Conservation (phyloP, 345 rosid species). For the Populus alba region DNA sequence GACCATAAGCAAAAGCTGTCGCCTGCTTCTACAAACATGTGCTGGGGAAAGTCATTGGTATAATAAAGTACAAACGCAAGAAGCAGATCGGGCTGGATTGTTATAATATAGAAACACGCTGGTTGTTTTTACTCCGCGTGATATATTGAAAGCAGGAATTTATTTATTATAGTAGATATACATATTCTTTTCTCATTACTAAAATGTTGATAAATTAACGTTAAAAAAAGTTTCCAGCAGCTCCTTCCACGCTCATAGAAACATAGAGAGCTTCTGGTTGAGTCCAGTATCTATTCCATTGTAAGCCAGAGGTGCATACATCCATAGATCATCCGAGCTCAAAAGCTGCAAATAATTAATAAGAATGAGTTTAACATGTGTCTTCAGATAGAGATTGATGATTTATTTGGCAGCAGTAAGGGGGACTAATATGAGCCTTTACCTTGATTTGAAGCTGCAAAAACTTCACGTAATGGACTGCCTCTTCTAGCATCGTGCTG, state of each 20-base stretch:
- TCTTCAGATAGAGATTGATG: background rate
- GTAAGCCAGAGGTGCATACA: slow-evolving; percentile 92
- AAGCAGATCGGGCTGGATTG: background rate
- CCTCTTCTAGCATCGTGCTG: slow-evolving; percentile 97
- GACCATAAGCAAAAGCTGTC: background rate
- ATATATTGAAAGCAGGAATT: background rate
- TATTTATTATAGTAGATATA: background rate
- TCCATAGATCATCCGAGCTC: slow-evolving; percentile 97
- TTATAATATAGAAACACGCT: background rate
- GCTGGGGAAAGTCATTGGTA: background rate
- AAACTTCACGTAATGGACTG: slow-evolving; percentile 83
- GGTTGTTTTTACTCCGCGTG: background rate
- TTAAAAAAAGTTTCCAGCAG: background rate
- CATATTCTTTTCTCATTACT: background rate
- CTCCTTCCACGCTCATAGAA: slow-evolving; percentile 20
- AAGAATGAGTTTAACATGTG: background rate
- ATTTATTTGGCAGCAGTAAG: too few species aligned
- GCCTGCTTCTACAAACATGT: background rate
- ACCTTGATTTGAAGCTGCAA: slow-evolving; percentile 92
- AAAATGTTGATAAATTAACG: background rate
- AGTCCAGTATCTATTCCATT: slow-evolving; percentile 81
- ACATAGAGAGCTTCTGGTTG: slow-evolving; percentile 55
- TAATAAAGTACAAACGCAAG: background rate
- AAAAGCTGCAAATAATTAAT: slow-evolving; percentile 49
- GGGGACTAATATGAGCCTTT: background rate